Evolutionary conservation across 179 eudicot species (phyloP), one percentile per base, ranked within the genome.

Genomic region (Sideroxylon spinosum): DNA sequence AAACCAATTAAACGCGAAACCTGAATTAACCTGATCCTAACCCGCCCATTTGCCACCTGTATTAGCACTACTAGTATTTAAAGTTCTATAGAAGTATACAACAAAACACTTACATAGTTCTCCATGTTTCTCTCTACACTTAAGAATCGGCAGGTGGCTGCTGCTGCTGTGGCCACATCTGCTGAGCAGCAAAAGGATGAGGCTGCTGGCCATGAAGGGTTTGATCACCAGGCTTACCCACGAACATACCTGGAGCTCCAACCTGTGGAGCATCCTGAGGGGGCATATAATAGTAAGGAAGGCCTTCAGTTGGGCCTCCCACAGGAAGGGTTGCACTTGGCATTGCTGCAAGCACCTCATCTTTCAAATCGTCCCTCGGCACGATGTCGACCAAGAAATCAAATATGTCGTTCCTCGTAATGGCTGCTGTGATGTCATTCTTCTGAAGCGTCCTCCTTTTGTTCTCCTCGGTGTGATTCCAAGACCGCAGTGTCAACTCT

Each of bases 321-420:
- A 85, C 85, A 53, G 88, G 88, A 75, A 85, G 78, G 63, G 80
- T 32, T 49, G 84, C 88, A 71, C 85, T 67, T n/a, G 84, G 85
- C 48, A 82, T 82, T 19, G 85, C 29, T 19, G 86, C 83, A 70
- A 86, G 84, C 44, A 86, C 84, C 76, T 86, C 88, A 6, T 86
- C 88, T 69, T 81, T 86, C 77, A 86, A 73, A 46, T 86, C 89
- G 75, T 87, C 90, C 77, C 87, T 83, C 5, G 92, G 92, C 1
- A 89, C 86, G 61, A 89, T 87, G 76, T 89, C 92, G 53, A 89
- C 90, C 81, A 89, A 65, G 85, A 89, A 89, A 76, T 89, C 92
- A 75, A 89, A 89, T 75, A 87, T 82, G 50, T 89, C 92, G 52
- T 85, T 87, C 56, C 86, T 86, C 0, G 88, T 82, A 57, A 87